Conservation (phyloP, 2,329 filamentous ascomycete genomes). For the Fusarium virguliforme region DNA sequence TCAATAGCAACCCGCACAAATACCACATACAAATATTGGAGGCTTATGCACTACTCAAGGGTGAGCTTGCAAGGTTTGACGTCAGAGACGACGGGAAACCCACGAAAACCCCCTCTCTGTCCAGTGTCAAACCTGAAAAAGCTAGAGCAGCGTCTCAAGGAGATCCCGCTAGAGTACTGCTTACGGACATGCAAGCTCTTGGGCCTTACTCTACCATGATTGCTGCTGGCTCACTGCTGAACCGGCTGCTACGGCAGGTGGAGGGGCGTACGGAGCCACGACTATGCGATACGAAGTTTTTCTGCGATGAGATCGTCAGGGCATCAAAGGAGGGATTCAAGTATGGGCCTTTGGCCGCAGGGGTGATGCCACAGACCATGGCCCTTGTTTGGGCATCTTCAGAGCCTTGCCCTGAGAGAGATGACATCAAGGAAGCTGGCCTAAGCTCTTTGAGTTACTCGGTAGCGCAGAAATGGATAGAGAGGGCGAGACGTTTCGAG, state of each 20-base stretch:
- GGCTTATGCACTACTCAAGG: background rate
- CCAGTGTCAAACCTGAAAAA: background rate
- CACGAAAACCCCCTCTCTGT: background rate
- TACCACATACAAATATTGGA: conserved; percentile 5
- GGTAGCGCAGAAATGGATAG: conserved; percentile 5
- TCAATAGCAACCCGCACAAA: conserved; percentile 7
- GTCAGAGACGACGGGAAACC: background rate
- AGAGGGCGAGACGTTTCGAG: background rate
- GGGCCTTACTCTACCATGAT: background rate
- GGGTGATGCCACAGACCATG: conserved; percentile 7
- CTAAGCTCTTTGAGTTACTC: background rate
- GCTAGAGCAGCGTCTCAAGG: background rate
- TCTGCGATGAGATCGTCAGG: conserved; percentile 7
- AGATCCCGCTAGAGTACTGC: background rate
- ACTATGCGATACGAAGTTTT: conserved; percentile 2
- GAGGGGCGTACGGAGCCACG: background rate
- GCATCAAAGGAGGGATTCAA: conserved; percentile 2
- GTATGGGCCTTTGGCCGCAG: background rate
- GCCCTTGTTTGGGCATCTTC: background rate
- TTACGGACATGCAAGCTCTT: background rate
- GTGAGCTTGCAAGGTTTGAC: background rate
- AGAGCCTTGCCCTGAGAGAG: background rate
- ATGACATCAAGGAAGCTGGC: background rate
- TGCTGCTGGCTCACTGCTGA: background rate
- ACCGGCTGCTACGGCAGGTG: conserved; percentile 1